Evolutionary conservation across 306 rosid genomes (phyloP), one percentile per base, ranked within the genome.

Genomic region (Acacia crassicarpa): DNA sequence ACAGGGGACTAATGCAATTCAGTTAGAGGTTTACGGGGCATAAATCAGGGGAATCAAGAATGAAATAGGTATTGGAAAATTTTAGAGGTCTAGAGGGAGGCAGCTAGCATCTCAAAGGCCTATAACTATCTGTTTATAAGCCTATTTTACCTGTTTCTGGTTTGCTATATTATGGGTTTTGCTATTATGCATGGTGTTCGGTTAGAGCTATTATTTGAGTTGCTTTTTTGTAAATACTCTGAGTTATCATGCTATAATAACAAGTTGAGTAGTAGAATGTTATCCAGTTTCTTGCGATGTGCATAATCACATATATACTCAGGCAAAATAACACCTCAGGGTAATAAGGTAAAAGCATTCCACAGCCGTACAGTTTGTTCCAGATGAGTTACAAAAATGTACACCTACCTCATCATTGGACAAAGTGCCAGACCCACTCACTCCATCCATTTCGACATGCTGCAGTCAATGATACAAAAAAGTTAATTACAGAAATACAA

Each of bases 391-490:
- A 77, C 43, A 51, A 25, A 69, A 49, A 48, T 8, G 43, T 23
- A 67, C 54, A 45, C 89, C 89, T 30, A 91, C 98, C 93, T 88
- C 89, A 32, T 86, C 87, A 67, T 87, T 85, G 0, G 79, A 78
- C 62, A 89, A 75, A 84, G 88, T 65, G 10, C 86, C 78, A 71
- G 87, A 69, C 32, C 72, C 89, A 72, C 77, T 80, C 33, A 25
- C 77, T 70, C 83, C 84, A 56, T 77, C 90, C 67, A 76, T 69
- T 71, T 80, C 90, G 17, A 72, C 82, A 80, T 61, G 83, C 98
- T 94, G 73, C 86, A 84, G 54, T 74, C 62, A 78, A 59, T 67
- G 84, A 81, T 70, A 78, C n/a, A 65, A 76, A 7, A 23, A 73
- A 76, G 25, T 41, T 27, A 73, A 58, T 38, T 71, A 14, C 7